Evolutionary conservation across 768 basidiomycete species (phyloP).

Genomic region (Myochromella boudieri): DNA sequence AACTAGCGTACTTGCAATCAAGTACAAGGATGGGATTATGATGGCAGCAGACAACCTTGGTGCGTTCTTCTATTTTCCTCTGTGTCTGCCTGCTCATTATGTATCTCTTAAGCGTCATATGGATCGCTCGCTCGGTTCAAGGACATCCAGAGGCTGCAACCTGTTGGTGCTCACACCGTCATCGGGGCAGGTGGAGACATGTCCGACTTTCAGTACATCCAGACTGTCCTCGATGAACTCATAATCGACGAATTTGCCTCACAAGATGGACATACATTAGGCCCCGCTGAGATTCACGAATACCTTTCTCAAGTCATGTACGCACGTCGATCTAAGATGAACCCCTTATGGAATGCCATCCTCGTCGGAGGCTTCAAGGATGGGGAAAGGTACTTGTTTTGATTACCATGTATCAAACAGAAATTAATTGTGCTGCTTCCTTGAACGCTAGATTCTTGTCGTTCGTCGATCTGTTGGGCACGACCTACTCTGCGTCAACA

Average conservation of each 20-base stretch:
- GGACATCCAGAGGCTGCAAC: conserved; percentile 85
- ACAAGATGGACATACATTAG: conserved; percentile 81
- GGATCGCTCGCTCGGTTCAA: conserved; percentile 97
- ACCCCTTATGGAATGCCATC: conserved; percentile 95
- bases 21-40: conserved; percentile 96
- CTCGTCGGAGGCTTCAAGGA: conserved; percentile 91
- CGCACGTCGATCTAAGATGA: conserved; percentile 77
- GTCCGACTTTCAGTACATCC: conserved; percentile 95
- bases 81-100: not conserved
- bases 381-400: conserved; percentile 60
- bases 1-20: conserved; percentile 92
- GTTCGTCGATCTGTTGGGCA: conserved; percentile 94
- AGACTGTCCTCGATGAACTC: conserved; percentile 74
- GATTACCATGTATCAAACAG: too few species aligned
- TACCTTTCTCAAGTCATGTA: conserved; percentile 93
- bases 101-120: conserved; percentile 69
- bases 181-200: conserved; percentile 95
- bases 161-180: conserved; percentile 81
- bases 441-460: conserved; percentile 80
- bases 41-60: conserved; percentile 98
- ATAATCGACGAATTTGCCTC: conserved; percentile 77
- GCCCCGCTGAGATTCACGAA: conserved; percentile 89
- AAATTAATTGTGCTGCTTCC: too few species aligned
- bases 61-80: conserved; percentile 26
- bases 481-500: conserved; percentile 90